Base-by-base conservation (phyloP, 345 rosid species). In the Hibiscus syriacus region DNA sequence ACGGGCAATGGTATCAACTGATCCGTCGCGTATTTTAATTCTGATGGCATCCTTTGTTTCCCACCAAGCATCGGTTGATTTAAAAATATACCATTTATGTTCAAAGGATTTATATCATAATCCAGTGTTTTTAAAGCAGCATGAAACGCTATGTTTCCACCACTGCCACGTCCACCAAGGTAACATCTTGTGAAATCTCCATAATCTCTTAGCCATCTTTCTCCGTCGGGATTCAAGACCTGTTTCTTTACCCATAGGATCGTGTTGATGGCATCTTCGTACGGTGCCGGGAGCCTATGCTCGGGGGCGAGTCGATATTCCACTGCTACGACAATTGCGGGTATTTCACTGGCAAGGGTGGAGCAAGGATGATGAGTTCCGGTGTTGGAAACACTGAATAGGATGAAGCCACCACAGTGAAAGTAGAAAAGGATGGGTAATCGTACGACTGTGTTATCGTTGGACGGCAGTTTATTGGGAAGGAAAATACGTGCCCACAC, bases 31-130 rank as follows among this genome's bases (percentile, higher is more conserved):
- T 43, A 50, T 3, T 62, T 29, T 0, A 77, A 11, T 55, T 83
- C 84, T 0, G 78, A 74, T 5, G 19, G 50, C 27, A 72, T 62
- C 25, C 87, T 73, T 1, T 55, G 2, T 6, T 16, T 9, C 11
- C 87, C 83, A 2, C 87, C 80, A 5, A 83, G 79, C 75, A 79
- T 46, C 0, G 84, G 81, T 53, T 75, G 81, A 74, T 77, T 74
- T 34, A 77, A 55, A 7, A 78, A 36, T 49, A 78, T 36, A 2
- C 81, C 84, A 4, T 26, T 23, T 5, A 80, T 68, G 19, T 63
- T 68, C 39, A 74, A 25, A 0, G 79, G 84, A 2, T 30, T 59
- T 38, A 78, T 26, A 43, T 70, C 69, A 25, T 38, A 6, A 1
- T 43, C 70, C 13, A 43, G 5, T 3, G 41, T 54, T 39, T 56